Percentiles rank a stretch among this genome's conserved stretches.
These are phyloP conservation scores for Penicillium steckii DNA, from an alignment of 495 filamentous ascomycete species.

Conservation along the genomic window DNA sequence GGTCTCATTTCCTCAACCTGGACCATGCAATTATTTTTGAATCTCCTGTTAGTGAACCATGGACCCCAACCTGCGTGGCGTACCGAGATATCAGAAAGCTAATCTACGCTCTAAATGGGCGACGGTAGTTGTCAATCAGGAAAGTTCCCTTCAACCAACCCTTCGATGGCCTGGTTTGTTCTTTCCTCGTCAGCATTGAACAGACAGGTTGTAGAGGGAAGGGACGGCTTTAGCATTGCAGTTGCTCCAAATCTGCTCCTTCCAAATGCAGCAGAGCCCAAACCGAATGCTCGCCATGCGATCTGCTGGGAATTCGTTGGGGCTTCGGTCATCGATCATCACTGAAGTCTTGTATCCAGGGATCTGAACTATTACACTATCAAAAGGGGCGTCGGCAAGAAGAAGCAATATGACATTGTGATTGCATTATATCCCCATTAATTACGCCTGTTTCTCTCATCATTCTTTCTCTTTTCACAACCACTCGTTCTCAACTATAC, in stretches of 20 bases:
- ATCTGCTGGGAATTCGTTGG: slow-evolving; percentile 43
- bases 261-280: not conserved
- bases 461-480: too few relatives aligned
- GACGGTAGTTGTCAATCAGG: slow-evolving; percentile 8
- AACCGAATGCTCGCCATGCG: slow-evolving; percentile 10
- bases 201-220: slow-evolving; percentile 39
- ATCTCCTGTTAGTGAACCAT: slow-evolving; percentile 36
- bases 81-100: slow-evolving; percentile 1
- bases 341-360: too few relatives aligned
- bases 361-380: too few relatives aligned
- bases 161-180: slow-evolving; percentile 35
- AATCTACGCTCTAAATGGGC: slow-evolving; percentile 10
- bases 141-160: not conserved
- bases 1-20: slow-evolving; percentile 43
- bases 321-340: slow-evolving; percentile 23
- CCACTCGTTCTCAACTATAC: too few relatives aligned
- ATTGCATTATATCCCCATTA: too few relatives aligned
- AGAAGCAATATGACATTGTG: too few relatives aligned
- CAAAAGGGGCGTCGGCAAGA: too few relatives aligned
- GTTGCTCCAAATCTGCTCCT: slow-evolving; percentile 17
- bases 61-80: not conserved
- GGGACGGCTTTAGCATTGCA: slow-evolving; percentile 47
- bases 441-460: too few relatives aligned
- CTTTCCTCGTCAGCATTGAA: slow-evolving; percentile 37
- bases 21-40: slow-evolving; percentile 39